Evolutionary conservation across 345 rosid species (phyloP), one percentile per base, ranked within the genome.

Genomic region (Lepidium africanum): DNA sequence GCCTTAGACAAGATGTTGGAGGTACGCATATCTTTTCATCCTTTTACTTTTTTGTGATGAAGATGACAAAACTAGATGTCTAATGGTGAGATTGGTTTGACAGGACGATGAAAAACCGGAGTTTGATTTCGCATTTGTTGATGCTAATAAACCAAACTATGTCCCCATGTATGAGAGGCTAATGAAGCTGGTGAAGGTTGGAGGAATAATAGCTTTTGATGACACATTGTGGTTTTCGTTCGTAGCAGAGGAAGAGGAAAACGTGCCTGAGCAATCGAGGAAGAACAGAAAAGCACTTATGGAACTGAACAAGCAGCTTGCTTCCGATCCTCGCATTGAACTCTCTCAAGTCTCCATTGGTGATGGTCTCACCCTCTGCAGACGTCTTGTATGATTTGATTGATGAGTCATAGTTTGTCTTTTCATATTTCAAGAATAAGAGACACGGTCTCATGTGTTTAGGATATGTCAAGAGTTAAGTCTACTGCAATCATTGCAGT

Each of bases 291-390:
- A 33, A 10, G 50, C 72, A 21, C 50, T 66, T 2, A 10, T 83
- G 4, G 86, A 81, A 4, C 55, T 88, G 19, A 85, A 88, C 72
- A 76, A 75, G 69, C 32, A 7, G 21, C 60, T 91, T 0, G 86
- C 86, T 3, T 76, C 72, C 4, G 96, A 91, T 75, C 57, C 73
- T 50, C 86, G 86, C 7, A 63, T 86, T 47, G 83, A 86, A 33
- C 25, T 86, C 3, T 88, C 84, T 23, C 85, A 74, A 43, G 83
- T 81, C 47, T 81, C 91, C 7, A 50, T 83, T 10, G 93, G 91
- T 14, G 96, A 86, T 77, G 93, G 93, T 60, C 78, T 85, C 61
- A 84, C 89, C 4, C 84, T 91, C 45, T 84, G 85, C 42, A 76
- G 82, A 70, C 81, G 86, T 46, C 51, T 76, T 42, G 67, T 64